These are phyloP conservation scores for Cornus suecica DNA, from an alignment of 148 eudicot species.

Conservation along the genomic window DNA sequence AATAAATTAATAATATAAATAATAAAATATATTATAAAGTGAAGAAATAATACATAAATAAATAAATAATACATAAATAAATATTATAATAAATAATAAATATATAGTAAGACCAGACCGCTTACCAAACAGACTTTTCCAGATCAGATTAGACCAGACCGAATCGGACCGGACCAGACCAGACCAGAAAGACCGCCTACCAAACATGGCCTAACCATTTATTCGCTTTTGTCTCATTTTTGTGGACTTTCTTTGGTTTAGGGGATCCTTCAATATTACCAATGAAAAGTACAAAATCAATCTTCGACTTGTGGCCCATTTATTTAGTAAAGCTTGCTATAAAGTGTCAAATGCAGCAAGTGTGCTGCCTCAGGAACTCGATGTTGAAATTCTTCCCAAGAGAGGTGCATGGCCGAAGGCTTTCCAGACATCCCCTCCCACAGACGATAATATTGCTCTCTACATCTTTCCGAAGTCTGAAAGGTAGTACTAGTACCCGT, in stretches of 20 bases:
- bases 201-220: too few relatives aligned
- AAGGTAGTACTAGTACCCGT: conserved; percentile 23
- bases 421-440: conserved; percentile 27
- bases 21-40: too few relatives aligned
- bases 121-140: too few relatives aligned
- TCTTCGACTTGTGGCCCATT: conserved; percentile 29
- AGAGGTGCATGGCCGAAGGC: conserved; percentile 29
- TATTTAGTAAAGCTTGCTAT: conserved; percentile 35
- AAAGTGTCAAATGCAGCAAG: conserved; percentile 27
- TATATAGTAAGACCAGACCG: too few relatives aligned
- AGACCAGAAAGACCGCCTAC: too few relatives aligned
- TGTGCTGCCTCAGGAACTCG: conserved; percentile 19
- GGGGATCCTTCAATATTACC: conserved; percentile 26
- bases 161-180: too few relatives aligned
- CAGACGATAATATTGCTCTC: conserved; percentile 27
- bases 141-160: too few relatives aligned
- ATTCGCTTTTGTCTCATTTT: not conserved
- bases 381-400: conserved; percentile 17
- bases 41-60: too few relatives aligned
- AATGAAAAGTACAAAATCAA: conserved; percentile 8
- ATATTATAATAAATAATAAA: too few relatives aligned
- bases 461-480: conserved; percentile 33
- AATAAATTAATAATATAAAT: too few relatives aligned
- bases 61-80: too few relatives aligned
- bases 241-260: not conserved